A percentile compares a stretch with the other conserved stretches of the same genome.
These are phyloP conservation scores for Erysimum cheiranthoides DNA, from an alignment of 345 rosid genomes.

Conservation along the genomic window DNA sequence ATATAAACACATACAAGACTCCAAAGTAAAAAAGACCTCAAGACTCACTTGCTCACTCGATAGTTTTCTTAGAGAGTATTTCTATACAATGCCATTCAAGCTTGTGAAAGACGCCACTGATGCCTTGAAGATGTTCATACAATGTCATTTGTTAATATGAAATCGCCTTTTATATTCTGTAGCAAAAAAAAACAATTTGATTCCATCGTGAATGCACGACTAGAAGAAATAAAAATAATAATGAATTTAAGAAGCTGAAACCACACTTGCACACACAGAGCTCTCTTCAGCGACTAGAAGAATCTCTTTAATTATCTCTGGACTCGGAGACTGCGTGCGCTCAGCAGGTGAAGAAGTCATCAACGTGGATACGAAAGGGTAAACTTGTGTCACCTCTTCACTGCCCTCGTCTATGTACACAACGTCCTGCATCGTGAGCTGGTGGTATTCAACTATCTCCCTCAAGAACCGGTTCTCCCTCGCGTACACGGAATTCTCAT, in stretches of 20 bases:
- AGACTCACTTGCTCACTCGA: slow-evolving; percentile 18
- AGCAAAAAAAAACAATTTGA: background rate
- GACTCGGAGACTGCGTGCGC: background rate
- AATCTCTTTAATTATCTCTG: slow-evolving; percentile 19
- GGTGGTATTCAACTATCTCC: slow-evolving; percentile 94
- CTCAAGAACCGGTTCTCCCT: slow-evolving; percentile 88
- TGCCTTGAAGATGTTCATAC: slow-evolving; percentile 42
- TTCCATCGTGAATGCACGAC: slow-evolving; percentile 5
- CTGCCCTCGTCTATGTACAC: slow-evolving; percentile 79
- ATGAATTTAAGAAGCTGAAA: slow-evolving; percentile 7
- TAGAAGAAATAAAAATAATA: background rate
- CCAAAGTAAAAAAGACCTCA: slow-evolving; percentile 31
- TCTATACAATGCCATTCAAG: slow-evolving; percentile 32
- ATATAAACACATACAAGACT: slow-evolving; percentile 44
- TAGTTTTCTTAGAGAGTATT: slow-evolving; percentile 36
- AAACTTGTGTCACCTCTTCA: slow-evolving; percentile 68
- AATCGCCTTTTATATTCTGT: slow-evolving; percentile 24
- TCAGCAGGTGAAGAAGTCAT: slow-evolving; percentile 20
- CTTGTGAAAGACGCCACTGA: slow-evolving; percentile 41
- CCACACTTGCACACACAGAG: background rate
- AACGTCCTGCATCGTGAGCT: slow-evolving; percentile 93
- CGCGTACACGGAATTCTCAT: slow-evolving; percentile 74
- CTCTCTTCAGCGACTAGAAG: background rate
- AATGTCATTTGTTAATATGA: slow-evolving; percentile 44
- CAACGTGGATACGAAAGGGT: slow-evolving; percentile 53